A percentile compares a stretch with the other conserved stretches of the same genome.
These are phyloP conservation scores for Aspergillus awamori DNA, from an alignment of 2,329 filamentous ascomycete genomes.

Conservation along the genomic window DNA sequence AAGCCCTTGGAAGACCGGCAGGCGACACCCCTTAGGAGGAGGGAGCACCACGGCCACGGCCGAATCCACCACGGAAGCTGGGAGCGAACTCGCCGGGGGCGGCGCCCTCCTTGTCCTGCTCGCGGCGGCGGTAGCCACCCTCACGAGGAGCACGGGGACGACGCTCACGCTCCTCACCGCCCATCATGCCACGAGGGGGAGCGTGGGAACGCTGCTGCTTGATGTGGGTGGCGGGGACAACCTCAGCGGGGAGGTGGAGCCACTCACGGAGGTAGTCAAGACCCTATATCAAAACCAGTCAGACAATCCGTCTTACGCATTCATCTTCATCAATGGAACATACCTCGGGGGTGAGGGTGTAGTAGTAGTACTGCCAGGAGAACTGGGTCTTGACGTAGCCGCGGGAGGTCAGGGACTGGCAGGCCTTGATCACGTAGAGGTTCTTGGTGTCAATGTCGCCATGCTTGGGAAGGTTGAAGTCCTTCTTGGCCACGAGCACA, in stretches of 20 bases:
- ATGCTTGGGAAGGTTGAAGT: constrained; percentile 98
- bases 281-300: constrained; percentile 56
- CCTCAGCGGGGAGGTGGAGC: constrained; percentile 99
- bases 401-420: constrained; percentile 96
- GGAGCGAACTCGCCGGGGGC: constrained; percentile 90
- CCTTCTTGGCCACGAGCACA: constrained; percentile 96
- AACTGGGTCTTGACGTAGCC: constrained; percentile 99
- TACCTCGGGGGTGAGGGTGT: constrained; percentile 92
- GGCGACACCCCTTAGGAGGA: constrained; percentile 50
- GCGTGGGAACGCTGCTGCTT: constrained; percentile 99
- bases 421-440: constrained; percentile 97
- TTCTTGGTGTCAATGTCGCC: constrained; percentile 99
- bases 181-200: constrained; percentile 98
- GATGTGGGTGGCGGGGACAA: constrained; percentile 99
- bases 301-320: not conserved
- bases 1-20: constrained; percentile 36
- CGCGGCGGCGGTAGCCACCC: constrained; percentile 89
- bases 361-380: constrained; percentile 99
- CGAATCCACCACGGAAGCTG: constrained; percentile 88
- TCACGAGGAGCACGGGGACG: constrained; percentile 79
- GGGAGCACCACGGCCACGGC: constrained; percentile 81
- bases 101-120: constrained; percentile 87
- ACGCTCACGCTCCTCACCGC: constrained; percentile 78
- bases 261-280: constrained; percentile 99
- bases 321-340: constrained; percentile 1